Evolutionary conservation across 164 flowering plant species (phyloP).

Genomic region (Chimonanthus praecox): DNA sequence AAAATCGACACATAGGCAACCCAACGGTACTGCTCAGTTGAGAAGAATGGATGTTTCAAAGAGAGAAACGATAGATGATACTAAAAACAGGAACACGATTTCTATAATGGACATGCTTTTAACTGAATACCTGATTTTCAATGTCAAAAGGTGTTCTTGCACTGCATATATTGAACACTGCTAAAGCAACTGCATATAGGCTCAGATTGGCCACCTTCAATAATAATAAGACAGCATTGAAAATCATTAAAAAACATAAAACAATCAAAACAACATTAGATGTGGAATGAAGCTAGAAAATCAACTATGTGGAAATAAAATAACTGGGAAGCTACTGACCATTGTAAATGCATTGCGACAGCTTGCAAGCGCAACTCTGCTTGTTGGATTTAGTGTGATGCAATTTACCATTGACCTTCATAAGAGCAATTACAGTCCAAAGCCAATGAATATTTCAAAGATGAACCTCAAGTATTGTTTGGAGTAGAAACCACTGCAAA

Average conservation of each 20-base stretch:
- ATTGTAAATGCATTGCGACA: slow-evolving; percentile 95
- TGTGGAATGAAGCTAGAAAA: neutral
- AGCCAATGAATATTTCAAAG: neutral
- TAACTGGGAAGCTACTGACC: slow-evolving; percentile 37
- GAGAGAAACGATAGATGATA: neutral
- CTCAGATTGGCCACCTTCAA: slow-evolving; percentile 83
- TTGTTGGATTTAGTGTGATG: slow-evolving; percentile 77
- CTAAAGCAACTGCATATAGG: slow-evolving; percentile 72
- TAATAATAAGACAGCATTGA: no score
- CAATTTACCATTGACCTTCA: slow-evolving; percentile 95
- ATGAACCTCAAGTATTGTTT: neutral
- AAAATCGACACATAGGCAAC: slow-evolving; percentile 75
- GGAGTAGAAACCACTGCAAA: neutral
- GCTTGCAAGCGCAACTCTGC: slow-evolving; percentile 84
- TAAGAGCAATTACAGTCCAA: slow-evolving; percentile 11
- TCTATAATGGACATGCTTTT: neutral
- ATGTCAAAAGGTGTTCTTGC: slow-evolving; percentile 38
- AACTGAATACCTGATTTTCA: slow-evolving; percentile 17
- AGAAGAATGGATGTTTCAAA: neutral
- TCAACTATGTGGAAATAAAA: neutral
- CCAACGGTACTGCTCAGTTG: slow-evolving; percentile 79
- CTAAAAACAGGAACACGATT: neutral
- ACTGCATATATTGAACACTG: slow-evolving; percentile 41
- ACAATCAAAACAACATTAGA: no score
- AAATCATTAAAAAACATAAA: no score